phyloP scores from a whole-genome alignment of 2,329 filamentous ascomycete species.

The Xylaria sp. region DNA sequence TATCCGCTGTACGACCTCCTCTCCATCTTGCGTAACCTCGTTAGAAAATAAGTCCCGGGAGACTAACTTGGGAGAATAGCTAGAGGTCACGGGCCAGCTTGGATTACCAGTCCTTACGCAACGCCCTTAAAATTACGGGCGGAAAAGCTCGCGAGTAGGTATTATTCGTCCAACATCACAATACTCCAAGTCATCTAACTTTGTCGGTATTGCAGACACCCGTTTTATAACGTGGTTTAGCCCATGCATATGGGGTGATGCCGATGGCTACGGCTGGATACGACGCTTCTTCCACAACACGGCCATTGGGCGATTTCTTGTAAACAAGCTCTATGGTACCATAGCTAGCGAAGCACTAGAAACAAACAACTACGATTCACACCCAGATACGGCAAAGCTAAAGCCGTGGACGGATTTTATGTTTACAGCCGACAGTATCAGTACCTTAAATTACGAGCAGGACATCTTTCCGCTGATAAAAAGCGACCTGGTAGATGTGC shows the following conservation, averaged over 20 bases:
- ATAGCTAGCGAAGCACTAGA: conserved; percentile 65
- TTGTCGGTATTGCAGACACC: conserved; percentile 55
- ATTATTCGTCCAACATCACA: background rate
- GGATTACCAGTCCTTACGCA: conserved; percentile 62
- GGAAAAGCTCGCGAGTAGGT: conserved; percentile 59
- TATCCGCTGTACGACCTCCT: conserved; percentile 53
- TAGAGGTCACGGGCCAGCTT: conserved; percentile 65
- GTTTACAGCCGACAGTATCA: conserved; percentile 66
- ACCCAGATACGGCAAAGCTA: conserved; percentile 63
- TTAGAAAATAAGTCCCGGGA: background rate
- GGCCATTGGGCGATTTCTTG: conserved; percentile 63
- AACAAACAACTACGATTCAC: conserved; percentile 63
- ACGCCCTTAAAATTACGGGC: conserved; percentile 61
- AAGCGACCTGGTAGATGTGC: conserved; percentile 62
- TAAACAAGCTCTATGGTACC: conserved; percentile 66
- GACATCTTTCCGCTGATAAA: conserved; percentile 67
- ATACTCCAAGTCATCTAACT: background rate
- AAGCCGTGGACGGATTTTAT: conserved; percentile 61
- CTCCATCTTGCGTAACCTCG: background rate
- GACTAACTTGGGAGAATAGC: conserved; percentile 37
- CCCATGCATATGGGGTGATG: conserved; percentile 76
- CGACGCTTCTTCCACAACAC: conserved; percentile 68
- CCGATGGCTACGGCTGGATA: conserved; percentile 66
- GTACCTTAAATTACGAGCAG: conserved; percentile 67
- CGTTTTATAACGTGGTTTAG: conserved; percentile 78